Evolutionary conservation across 2,329 filamentous ascomycete species (phyloP).

Genomic region (Incumbomyces lentus): DNA sequence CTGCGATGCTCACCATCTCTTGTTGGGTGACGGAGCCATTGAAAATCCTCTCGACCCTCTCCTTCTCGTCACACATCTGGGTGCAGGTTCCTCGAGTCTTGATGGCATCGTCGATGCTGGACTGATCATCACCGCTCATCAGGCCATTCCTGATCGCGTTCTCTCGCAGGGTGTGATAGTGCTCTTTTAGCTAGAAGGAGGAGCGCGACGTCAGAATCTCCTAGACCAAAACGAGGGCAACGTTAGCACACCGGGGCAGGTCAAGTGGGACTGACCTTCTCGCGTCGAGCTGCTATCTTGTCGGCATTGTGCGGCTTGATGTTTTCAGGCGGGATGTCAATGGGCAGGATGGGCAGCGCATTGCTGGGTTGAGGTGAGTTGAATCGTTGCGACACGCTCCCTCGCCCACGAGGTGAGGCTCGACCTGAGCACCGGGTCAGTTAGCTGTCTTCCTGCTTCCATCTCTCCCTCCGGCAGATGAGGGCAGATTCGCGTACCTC

Average conservation of each 20-base stretch:
- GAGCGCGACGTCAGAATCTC: slow-evolving; percentile 20
- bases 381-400: slow-evolving; percentile 13
- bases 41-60: slow-evolving; percentile 51
- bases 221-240: slow-evolving; percentile 10
- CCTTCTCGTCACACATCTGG: slow-evolving; percentile 55
- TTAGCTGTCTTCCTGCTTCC: no score
- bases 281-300: slow-evolving; percentile 1
- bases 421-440: slow-evolving; percentile 8
- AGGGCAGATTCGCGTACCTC: not conserved
- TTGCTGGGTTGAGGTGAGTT: slow-evolving; percentile 10
- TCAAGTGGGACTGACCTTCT: slow-evolving; percentile 15
- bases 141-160: slow-evolving; percentile 43
- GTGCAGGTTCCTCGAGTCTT: slow-evolving; percentile 51
- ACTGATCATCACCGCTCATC: slow-evolving; percentile 50
- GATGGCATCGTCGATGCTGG: slow-evolving; percentile 51
- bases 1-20: slow-evolving; percentile 41
- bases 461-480: not conserved
- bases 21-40: slow-evolving; percentile 51
- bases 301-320: slow-evolving; percentile 1
- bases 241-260: slow-evolving; percentile 15
- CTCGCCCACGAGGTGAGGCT: slow-evolving; percentile 10
- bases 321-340: not conserved
- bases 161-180: slow-evolving; percentile 40
- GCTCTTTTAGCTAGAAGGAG: slow-evolving; percentile 36
- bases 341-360: slow-evolving; percentile 7